Evolutionary conservation across 2,329 filamentous ascomycete genomes (phyloP).

Genomic region (Hypocreales sp.): DNA sequence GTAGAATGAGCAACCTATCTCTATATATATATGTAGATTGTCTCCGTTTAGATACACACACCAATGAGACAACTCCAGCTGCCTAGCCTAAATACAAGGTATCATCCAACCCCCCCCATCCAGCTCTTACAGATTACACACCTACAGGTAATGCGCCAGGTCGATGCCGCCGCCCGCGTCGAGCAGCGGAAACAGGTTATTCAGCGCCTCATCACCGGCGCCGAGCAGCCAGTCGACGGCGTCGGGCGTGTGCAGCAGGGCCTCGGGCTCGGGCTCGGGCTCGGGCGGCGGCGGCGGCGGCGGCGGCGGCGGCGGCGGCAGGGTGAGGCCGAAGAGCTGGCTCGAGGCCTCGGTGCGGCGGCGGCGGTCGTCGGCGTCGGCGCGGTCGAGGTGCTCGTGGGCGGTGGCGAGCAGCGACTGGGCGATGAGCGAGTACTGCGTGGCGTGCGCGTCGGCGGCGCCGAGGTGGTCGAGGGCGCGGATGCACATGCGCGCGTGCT

Average conservation of each 20-base stretch:
- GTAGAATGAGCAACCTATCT: too few relatives aligned
- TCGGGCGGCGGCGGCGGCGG: not conserved
- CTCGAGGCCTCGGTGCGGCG: slow-evolving; percentile 33
- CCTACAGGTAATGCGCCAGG: slow-evolving; percentile 24
- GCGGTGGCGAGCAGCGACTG: slow-evolving; percentile 31
- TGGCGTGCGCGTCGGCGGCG: slow-evolving; percentile 30
- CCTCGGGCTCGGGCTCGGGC: slow-evolving; percentile 11
- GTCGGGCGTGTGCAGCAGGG: slow-evolving; percentile 24
- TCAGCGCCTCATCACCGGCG: slow-evolving; percentile 28
- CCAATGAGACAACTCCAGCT: too few relatives aligned
- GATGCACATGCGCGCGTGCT: slow-evolving; percentile 31
- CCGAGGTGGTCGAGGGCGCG: slow-evolving; percentile 32
- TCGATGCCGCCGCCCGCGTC: slow-evolving; percentile 38
- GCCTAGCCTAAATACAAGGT: too few relatives aligned
- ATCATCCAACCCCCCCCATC: too few relatives aligned
- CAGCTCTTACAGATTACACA: too few relatives aligned
- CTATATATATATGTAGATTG: too few relatives aligned
- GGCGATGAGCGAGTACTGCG: slow-evolving; percentile 37
- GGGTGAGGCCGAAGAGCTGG: slow-evolving; percentile 33
- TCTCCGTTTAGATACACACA: too few relatives aligned
- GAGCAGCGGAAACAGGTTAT: slow-evolving; percentile 35
- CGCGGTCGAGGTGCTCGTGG: slow-evolving; percentile 28
- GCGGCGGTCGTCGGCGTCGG: slow-evolving; percentile 28
- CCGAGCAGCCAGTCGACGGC: slow-evolving; percentile 15
- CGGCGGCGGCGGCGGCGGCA: slow-evolving; percentile 8